Evolutionary conservation across 805 yeast species (phyloP).

Genomic region (Kuraishia floccosa): DNA sequence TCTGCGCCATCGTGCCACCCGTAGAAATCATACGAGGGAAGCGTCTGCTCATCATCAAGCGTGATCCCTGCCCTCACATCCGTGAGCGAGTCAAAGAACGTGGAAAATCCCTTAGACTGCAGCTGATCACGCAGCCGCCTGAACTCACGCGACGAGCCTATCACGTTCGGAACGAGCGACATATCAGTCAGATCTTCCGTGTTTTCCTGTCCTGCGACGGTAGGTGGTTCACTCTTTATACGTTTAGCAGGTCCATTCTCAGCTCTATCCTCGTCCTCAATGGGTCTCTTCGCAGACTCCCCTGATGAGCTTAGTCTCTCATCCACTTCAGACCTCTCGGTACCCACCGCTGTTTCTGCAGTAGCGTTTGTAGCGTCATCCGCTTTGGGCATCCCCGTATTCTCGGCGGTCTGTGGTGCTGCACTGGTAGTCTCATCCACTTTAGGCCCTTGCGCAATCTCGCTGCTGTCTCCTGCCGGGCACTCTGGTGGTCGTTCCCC

Average conservation of each 20-base stretch:
- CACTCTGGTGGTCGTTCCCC: too few relatives aligned
- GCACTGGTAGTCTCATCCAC: too few relatives aligned
- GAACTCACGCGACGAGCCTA: constrained; percentile 33
- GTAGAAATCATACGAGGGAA: constrained; percentile 28
- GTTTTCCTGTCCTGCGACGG: too few relatives aligned
- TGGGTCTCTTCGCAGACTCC: not conserved
- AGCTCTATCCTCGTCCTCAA: not conserved
- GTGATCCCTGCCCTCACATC: constrained; percentile 29
- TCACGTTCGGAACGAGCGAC: constrained; percentile 22
- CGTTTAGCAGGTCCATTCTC: constrained; percentile 1
- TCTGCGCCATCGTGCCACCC: constrained; percentile 30
- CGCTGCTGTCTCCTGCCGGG: not conserved
- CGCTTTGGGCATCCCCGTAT: too few relatives aligned
- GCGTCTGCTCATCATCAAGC: constrained; percentile 17
- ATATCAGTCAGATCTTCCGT: too few relatives aligned
- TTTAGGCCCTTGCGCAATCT: too few relatives aligned
- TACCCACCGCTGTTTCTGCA: too few relatives aligned
- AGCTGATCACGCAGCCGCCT: constrained; percentile 7
- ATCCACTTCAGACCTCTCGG: too few relatives aligned
- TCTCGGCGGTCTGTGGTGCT: too few relatives aligned
- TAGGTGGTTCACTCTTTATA: too few relatives aligned
- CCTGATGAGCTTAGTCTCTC: too few relatives aligned
- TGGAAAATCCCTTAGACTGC: constrained; percentile 36
- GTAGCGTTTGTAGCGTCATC: too few relatives aligned
- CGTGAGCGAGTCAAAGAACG: constrained; percentile 36